Percentiles rank a stretch among this genome's conserved stretches.
These are phyloP conservation scores for Phytophthora nicotianae DNA, from an alignment of 352 stramenopile genomes.

Conservation along the genomic window DNA sequence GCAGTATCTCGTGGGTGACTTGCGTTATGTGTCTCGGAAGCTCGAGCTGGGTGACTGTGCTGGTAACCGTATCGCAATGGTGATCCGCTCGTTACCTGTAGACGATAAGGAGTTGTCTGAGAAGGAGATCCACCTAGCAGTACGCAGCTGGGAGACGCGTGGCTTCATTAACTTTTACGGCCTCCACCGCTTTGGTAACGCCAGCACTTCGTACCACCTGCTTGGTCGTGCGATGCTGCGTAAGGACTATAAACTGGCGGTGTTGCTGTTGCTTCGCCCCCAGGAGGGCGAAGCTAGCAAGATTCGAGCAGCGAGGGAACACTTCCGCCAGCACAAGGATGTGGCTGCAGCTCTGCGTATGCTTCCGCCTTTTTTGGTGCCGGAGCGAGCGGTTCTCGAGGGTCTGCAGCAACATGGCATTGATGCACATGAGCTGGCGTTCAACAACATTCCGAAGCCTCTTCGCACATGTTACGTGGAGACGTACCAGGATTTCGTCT, in stretches of 20 bases:
- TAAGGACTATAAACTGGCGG: slow-evolving; percentile 93
- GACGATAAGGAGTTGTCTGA: slow-evolving; percentile 53
- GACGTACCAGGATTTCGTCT: slow-evolving; percentile 94
- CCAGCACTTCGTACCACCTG: slow-evolving; percentile 75
- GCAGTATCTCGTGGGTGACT: slow-evolving; percentile 90
- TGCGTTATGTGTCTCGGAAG: slow-evolving; percentile 89
- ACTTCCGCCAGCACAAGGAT: slow-evolving; percentile 87
- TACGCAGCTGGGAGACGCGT: slow-evolving; percentile 54
- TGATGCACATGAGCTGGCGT: slow-evolving; percentile 73
- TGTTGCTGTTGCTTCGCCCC: slow-evolving; percentile 91
- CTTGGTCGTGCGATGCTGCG: slow-evolving; percentile 93
- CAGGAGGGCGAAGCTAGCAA: slow-evolving; percentile 86
- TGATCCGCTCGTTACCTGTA: slow-evolving; percentile 87
- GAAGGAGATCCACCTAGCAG: slow-evolving; percentile 34
- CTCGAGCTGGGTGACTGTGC: slow-evolving; percentile 87
- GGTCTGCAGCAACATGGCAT: slow-evolving; percentile 76
- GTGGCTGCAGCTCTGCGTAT: slow-evolving; percentile 75
- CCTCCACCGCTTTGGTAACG: slow-evolving; percentile 93
- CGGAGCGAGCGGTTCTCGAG: slow-evolving; percentile 77
- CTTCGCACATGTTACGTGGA: slow-evolving; percentile 75
- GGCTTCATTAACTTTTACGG: slow-evolving; percentile 99
- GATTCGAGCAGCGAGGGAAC: slow-evolving; percentile 73
- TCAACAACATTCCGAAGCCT: slow-evolving; percentile 64
- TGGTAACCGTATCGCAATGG: slow-evolving; percentile 95
- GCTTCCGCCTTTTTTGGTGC: slow-evolving; percentile 72